phyloP scores from a whole-genome alignment of 495 filamentous ascomycete genomes.

The Tuber umbilicatum region DNA sequence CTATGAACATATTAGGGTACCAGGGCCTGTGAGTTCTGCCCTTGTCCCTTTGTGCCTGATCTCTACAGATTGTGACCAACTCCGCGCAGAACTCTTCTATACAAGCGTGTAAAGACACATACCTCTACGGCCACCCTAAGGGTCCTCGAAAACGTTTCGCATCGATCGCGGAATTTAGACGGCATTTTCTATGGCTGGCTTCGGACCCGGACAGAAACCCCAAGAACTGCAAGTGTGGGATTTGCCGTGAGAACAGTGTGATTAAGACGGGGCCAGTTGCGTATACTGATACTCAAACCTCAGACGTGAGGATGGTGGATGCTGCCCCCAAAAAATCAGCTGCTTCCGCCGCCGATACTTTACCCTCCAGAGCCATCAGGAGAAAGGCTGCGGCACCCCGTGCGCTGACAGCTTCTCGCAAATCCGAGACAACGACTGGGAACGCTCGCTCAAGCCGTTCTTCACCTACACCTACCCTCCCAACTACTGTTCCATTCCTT shows the following conservation, averaged over 20 bases:
- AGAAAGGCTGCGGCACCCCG: constrained; percentile 18
- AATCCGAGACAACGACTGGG: neutral
- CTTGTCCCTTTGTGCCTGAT: neutral
- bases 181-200: constrained; percentile 57
- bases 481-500: constrained; percentile 22
- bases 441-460: neutral
- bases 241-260: constrained; percentile 43
- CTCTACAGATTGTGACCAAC: neutral
- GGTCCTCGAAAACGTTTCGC: constrained; percentile 55
- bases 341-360: constrained; percentile 8
- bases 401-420: neutral
- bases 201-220: constrained; percentile 50
- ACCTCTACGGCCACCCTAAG: constrained; percentile 57
- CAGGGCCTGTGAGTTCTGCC: constrained; percentile 26
- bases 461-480: constrained; percentile 11
- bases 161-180: constrained; percentile 56
- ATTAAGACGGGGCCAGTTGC: constrained; percentile 4
- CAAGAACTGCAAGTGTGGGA: constrained; percentile 54
- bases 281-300: constrained; percentile 23
- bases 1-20: constrained; percentile 51
- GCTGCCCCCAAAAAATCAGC: constrained; percentile 16
- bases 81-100: constrained; percentile 9
- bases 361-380: constrained; percentile 11
- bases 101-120: constrained; percentile 52
- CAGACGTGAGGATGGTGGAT: constrained; percentile 21